Conservation (phyloP, 2,329 filamentous ascomycete species). For the Taxawa tesnikishii region DNA sequence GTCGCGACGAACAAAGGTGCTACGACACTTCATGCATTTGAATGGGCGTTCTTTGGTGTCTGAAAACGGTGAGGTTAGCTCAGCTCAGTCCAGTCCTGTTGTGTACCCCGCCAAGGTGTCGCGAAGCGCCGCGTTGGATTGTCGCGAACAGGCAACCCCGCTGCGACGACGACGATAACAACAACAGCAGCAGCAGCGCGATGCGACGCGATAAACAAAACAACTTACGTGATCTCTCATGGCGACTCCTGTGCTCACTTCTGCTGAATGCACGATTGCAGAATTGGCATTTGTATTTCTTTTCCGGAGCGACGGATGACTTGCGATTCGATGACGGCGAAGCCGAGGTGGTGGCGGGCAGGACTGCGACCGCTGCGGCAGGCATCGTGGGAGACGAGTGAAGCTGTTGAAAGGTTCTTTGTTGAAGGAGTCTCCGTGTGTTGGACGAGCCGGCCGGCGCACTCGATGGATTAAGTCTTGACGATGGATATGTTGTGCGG, state of each 20-base stretch:
- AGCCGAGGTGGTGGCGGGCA: conserved; percentile 43
- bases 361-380: conserved; percentile 52
- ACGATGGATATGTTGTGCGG: conserved; percentile 16
- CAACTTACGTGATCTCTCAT: conserved; percentile 93
- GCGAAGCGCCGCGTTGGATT: too few species aligned
- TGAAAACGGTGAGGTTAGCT: conserved; percentile 26
- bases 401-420: conserved; percentile 11
- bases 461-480: conserved; percentile 26
- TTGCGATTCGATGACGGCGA: conserved; percentile 66
- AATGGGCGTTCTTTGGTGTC: conserved; percentile 98
- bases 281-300: conserved; percentile 99
- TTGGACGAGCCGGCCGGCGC: conserved; percentile 18
- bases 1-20: conserved; percentile 96
- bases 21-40: conserved; percentile 96
- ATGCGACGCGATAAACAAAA: too few species aligned
- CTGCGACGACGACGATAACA: too few species aligned
- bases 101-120: not conserved
- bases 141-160: not conserved
- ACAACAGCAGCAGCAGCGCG: too few species aligned
- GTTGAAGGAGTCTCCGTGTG: conserved; percentile 4
- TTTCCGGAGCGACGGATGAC: conserved; percentile 63
- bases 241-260: conserved; percentile 91
- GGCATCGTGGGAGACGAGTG: conserved; percentile 40
- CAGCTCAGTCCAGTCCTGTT: not conserved
- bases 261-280: conserved; percentile 95